These are phyloP conservation scores for Gliomastix tumulicola DNA, from an alignment of 2,329 filamentous ascomycete genomes.

Conservation along the genomic window DNA sequence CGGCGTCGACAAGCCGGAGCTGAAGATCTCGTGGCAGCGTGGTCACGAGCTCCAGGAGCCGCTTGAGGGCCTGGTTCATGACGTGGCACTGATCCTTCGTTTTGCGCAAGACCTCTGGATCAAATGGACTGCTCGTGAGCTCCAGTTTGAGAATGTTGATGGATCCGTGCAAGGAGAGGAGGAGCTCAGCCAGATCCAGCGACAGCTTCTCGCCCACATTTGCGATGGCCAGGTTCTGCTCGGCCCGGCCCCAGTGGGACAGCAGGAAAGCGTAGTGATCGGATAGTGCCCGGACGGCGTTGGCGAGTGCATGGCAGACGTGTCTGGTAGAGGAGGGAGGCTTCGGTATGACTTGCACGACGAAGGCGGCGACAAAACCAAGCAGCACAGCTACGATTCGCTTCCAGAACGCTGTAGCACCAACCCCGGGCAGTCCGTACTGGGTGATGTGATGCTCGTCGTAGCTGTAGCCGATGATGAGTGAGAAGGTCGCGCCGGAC, in stretches of 20 bases:
- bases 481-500: slow-evolving; percentile 26
- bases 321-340: slow-evolving; percentile 38
- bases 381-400: slow-evolving; percentile 34
- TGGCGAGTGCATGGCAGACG: slow-evolving; percentile 35
- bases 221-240: slow-evolving; percentile 17
- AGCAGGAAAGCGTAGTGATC: slow-evolving; percentile 42
- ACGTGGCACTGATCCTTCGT: slow-evolving; percentile 18
- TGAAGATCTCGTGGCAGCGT: slow-evolving; percentile 31
- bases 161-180: slow-evolving; percentile 14
- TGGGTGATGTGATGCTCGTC: slow-evolving; percentile 30
- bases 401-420: slow-evolving; percentile 41
- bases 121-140: slow-evolving; percentile 19
- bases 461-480: slow-evolving; percentile 40
- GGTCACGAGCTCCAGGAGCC: slow-evolving; percentile 21
- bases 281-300: slow-evolving; percentile 30
- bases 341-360: slow-evolving; percentile 38
- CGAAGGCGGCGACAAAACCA: slow-evolving; percentile 30
- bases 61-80: slow-evolving; percentile 23
- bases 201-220: slow-evolving; percentile 18
- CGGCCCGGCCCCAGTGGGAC: slow-evolving; percentile 31
- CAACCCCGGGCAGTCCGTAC: slow-evolving; percentile 37
- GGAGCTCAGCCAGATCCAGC: slow-evolving; percentile 17
- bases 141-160: slow-evolving; percentile 20
- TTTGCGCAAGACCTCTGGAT: slow-evolving; percentile 18
- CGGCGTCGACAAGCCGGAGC: slow-evolving; percentile 23